phyloP scores from a whole-genome alignment of 345 rosid species.

The Populus tremula region DNA sequence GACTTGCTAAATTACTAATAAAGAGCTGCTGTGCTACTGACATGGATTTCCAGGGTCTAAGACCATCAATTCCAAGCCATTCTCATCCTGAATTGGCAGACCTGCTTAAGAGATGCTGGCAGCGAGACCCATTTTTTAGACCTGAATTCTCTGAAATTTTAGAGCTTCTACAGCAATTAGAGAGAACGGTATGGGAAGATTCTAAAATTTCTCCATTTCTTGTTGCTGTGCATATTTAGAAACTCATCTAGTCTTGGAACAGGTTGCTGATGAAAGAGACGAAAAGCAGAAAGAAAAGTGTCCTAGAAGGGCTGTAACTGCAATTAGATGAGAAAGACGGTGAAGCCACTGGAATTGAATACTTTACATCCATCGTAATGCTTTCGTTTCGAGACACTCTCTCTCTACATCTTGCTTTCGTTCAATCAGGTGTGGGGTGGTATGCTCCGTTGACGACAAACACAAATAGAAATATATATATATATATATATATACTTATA shows the following conservation, averaged over 20 bases:
- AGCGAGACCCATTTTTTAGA: constrained; percentile 50
- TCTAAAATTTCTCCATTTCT: neutral
- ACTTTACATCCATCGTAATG: neutral
- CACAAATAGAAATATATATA: neutral
- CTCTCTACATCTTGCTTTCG: neutral
- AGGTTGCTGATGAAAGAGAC: constrained; percentile 23
- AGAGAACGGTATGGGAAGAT: constrained; percentile 24
- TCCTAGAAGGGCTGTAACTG: constrained; percentile 10
- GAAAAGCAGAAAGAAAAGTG: constrained; percentile 10
- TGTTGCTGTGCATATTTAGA: neutral
- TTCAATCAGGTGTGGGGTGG: neutral
- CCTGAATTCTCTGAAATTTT: constrained; percentile 62
- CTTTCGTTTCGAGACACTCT: neutral
- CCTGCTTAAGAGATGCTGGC: constrained; percentile 65
- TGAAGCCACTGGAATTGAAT: neutral
- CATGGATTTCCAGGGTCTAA: constrained; percentile 49
- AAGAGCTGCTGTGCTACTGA: neutral
- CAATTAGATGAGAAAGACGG: neutral
- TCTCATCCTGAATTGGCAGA: constrained; percentile 48
- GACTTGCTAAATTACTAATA: neutral
- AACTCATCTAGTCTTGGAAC: constrained; percentile 6
- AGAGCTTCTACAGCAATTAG: constrained; percentile 38
- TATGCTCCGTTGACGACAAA: neutral
- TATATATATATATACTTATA: neutral
- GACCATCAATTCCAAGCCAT: constrained; percentile 51